Evolutionary conservation across 2,329 filamentous ascomycete species (phyloP).

Genomic region (Colletotrichum shisoi): DNA sequence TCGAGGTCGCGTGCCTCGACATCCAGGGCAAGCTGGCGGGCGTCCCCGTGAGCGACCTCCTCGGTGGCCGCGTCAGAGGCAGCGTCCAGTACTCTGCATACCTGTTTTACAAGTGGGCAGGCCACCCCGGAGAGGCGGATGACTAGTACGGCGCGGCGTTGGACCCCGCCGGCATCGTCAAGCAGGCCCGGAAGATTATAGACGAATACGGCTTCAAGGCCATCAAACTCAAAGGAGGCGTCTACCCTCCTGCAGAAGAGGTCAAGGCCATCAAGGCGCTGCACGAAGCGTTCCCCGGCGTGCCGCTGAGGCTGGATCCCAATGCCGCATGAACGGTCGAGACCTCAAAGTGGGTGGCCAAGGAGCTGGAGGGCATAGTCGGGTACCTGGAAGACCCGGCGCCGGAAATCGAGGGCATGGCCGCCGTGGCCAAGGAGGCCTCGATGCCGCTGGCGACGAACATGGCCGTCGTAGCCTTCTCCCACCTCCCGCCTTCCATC

Average conservation of each 20-base stretch:
- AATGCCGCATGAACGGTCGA: conserved; percentile 53
- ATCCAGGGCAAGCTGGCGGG: conserved; percentile 53
- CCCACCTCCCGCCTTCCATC: conserved; percentile 51
- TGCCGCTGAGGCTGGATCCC: conserved; percentile 51
- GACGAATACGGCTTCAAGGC: conserved; percentile 55
- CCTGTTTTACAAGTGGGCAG: conserved; percentile 55
- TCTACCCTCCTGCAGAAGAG: conserved; percentile 52
- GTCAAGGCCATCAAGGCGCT: conserved; percentile 52
- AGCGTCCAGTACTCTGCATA: conserved; percentile 55
- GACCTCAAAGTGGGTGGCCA: conserved; percentile 51
- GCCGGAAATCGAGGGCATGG: conserved; percentile 54
- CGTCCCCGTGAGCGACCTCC: conserved; percentile 51
- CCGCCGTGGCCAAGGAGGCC: conserved; percentile 52
- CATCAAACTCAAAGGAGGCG: conserved; percentile 55
- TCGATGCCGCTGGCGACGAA: conserved; percentile 55
- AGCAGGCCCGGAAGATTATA: conserved; percentile 50
- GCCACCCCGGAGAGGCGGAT: conserved; percentile 51
- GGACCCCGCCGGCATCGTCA: conserved; percentile 48
- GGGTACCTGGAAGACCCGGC: conserved; percentile 54
- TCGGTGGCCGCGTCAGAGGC: conserved; percentile 52
- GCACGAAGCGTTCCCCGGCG: conserved; percentile 48
- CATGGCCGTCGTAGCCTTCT: conserved; percentile 54
- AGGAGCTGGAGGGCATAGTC: conserved; percentile 49
- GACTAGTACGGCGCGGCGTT: conserved; percentile 53
- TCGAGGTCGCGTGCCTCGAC: conserved; percentile 55